phyloP scores from a whole-genome alignment of 805 yeast species.

The Nakazawaea anatomiae region DNA sequence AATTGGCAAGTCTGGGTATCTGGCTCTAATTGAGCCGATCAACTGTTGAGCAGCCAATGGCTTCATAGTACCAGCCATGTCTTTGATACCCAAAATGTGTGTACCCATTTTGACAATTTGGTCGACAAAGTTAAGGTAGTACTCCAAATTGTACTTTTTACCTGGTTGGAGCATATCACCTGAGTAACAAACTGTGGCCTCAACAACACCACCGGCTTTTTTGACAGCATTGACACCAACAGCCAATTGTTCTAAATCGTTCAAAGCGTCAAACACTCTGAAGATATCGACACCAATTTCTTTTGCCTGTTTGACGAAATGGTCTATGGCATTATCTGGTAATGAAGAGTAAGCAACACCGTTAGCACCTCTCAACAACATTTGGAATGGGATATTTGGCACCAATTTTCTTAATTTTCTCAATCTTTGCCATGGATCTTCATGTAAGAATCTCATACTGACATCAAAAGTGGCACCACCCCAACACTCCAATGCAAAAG shows the following conservation, averaged over 20 bases:
- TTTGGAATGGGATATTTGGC: constrained; percentile 98
- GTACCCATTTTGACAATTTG: constrained; percentile 90
- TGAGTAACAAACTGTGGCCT: constrained; percentile 96
- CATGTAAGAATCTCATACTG: constrained; percentile 95
- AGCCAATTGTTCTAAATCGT: constrained; percentile 92
- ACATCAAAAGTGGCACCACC: constrained; percentile 99
- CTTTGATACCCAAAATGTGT: constrained; percentile 95
- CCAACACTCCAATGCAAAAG: constrained; percentile 98
- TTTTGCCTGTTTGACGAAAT: constrained; percentile 91
- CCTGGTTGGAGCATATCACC: constrained; percentile 97
- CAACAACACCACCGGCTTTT: constrained; percentile 98
- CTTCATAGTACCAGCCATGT: constrained; percentile 99
- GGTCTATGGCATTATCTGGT: constrained; percentile 98
- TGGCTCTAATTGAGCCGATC: constrained; percentile 74
- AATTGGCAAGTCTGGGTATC: constrained; percentile 90
- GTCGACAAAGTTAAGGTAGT: constrained; percentile 78
- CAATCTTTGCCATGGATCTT: constrained; percentile 98
- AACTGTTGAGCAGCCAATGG: constrained; percentile 87
- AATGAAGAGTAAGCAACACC: constrained; percentile 98
- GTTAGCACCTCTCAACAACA: constrained; percentile 98
- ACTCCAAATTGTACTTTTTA: constrained; percentile 91
- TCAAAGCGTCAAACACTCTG: constrained; percentile 96
- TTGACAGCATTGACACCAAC: constrained; percentile 98
- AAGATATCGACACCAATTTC: constrained; percentile 95
- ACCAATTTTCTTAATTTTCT: constrained; percentile 82